phyloP scores from a whole-genome alignment of 2,329 filamentous ascomycete species.

The Claviceps sp. region DNA sequence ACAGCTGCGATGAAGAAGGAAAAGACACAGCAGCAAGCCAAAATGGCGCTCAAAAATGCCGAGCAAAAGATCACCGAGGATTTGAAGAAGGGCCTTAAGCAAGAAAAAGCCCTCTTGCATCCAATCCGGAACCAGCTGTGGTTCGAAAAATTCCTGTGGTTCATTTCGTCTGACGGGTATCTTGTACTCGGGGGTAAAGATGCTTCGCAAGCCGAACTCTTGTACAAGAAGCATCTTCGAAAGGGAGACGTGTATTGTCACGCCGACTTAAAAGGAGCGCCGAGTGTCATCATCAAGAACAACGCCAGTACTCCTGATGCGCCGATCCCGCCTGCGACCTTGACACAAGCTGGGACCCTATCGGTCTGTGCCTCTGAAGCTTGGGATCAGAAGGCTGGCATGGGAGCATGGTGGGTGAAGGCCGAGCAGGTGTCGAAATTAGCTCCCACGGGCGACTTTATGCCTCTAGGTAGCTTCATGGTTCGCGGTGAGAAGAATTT shows the following conservation, averaged over 20 bases:
- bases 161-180: conserved; percentile 91
- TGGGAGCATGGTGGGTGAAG: conserved; percentile 93
- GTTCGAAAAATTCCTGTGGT: conserved; percentile 97
- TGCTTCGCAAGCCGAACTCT: conserved; percentile 73
- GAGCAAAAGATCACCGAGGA: conserved; percentile 80
- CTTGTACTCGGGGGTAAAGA: conserved; percentile 83
- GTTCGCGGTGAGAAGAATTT: conserved; percentile 83
- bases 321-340: conserved; percentile 79
- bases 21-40: conserved; percentile 70
- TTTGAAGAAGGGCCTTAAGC: conserved; percentile 75
- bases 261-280: conserved; percentile 73
- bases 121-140: conserved; percentile 75
- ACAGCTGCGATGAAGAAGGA: conserved; percentile 74
- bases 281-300: conserved; percentile 85
- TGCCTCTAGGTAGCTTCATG: conserved; percentile 66
- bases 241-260: conserved; percentile 90
- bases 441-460: conserved; percentile 63
- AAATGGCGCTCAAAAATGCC: conserved; percentile 73
- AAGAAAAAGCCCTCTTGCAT: conserved; percentile 77
- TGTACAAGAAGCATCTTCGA: conserved; percentile 77
- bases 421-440: conserved; percentile 85
- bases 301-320: conserved; percentile 62
- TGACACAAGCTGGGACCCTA: conserved; percentile 79
- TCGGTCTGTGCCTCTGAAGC: conserved; percentile 76
- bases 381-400: conserved; percentile 92